Evolutionary conservation across 2,329 filamentous ascomycete genomes (phyloP).

Genomic region (Cladosporium sp.): DNA sequence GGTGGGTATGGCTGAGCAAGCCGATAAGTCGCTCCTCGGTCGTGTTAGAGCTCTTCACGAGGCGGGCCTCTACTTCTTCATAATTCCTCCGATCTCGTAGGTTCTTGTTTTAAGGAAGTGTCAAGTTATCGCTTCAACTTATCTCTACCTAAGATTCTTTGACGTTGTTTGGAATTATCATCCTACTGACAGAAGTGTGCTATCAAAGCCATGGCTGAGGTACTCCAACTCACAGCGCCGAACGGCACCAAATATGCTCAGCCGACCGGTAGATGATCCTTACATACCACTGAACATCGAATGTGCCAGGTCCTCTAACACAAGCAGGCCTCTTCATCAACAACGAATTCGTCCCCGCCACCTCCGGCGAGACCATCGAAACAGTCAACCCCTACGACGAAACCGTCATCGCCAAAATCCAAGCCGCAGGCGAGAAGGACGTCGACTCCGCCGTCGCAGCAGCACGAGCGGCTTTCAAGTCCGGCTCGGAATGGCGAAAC

Average conservation of each 20-base stretch:
- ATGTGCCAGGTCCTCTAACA: too few relatives aligned
- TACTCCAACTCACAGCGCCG: slow-evolving; percentile 64
- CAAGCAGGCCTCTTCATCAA: slow-evolving; percentile 12
- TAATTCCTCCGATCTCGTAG: not conserved
- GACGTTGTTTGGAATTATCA: too few relatives aligned
- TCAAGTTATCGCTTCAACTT: not conserved
- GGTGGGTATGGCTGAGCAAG: not conserved
- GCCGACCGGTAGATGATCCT: slow-evolving; percentile 48
- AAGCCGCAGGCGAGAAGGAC: slow-evolving; percentile 63
- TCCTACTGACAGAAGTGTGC: too few relatives aligned
- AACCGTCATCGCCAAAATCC: slow-evolving; percentile 50
- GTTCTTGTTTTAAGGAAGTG: not conserved
- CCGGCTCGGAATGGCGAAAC: slow-evolving; percentile 53
- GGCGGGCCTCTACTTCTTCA: not conserved
- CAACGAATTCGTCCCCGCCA: slow-evolving; percentile 10
- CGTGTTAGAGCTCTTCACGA: not conserved
- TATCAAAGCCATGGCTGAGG: slow-evolving; percentile 1
- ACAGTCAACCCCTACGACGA: slow-evolving; percentile 59
- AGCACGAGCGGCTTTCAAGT: slow-evolving; percentile 64
- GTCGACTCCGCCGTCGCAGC: slow-evolving; percentile 68
- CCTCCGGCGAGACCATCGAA: slow-evolving; percentile 47
- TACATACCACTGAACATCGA: not conserved
- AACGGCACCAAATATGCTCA: slow-evolving; percentile 69
- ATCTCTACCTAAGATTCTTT: too few relatives aligned
- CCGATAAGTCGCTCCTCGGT: not conserved